Conservation (phyloP, 176 grass and related monocot genomes). For the Lolium multiflorum region DNA sequence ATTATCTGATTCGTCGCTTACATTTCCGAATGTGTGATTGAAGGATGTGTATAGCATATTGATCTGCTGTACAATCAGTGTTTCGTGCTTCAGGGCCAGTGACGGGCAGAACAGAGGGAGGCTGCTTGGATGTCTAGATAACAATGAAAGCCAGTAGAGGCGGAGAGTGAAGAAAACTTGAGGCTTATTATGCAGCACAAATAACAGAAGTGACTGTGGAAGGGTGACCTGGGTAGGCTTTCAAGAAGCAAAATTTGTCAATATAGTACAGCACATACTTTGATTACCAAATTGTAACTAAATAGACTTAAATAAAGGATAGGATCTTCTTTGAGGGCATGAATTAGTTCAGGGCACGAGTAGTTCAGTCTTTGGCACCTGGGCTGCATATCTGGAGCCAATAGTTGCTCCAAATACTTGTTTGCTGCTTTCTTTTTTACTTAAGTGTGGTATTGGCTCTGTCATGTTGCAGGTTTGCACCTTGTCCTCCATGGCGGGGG, state of each 20-base stretch:
- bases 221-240: not conserved
- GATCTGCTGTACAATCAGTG: not conserved
- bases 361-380: not conserved
- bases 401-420: not conserved
- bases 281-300: not conserved
- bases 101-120: no score
- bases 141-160: no score
- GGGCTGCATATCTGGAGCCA: not conserved
- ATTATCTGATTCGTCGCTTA: not conserved
- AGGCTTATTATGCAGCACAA: not conserved
- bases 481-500: no score
- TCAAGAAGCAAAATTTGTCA: not conserved
- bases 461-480: conserved; percentile 6
- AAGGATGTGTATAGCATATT: not conserved
- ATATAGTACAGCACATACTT: not conserved
- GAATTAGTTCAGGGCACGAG: not conserved
- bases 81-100: not conserved
- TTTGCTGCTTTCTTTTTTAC: conserved; percentile 1
- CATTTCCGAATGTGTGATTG: not conserved
- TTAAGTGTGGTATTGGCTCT: conserved; percentile 20
- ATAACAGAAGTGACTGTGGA: no score
- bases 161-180: not conserved
- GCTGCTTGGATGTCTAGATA: no score
- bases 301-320: no score
- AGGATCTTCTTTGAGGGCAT: not conserved